Percentiles rank a stretch among this genome's conserved stretches.
phyloP scores from a whole-genome alignment of 768 basidiomycete species.

The Agaricus subrufescens region DNA sequence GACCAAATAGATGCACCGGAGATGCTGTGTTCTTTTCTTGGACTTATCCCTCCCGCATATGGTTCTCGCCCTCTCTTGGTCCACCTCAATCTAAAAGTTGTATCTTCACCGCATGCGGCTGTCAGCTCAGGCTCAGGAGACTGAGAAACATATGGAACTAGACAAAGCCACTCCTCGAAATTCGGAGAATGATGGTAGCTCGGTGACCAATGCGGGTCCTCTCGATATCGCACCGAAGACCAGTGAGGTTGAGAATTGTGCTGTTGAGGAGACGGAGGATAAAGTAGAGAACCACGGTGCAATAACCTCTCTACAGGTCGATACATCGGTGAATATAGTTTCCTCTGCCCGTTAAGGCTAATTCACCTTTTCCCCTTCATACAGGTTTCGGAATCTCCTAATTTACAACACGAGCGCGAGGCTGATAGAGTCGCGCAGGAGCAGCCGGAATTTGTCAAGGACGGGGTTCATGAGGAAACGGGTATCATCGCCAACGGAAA shows the following conservation, averaged over 20 bases:
- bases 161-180: background rate
- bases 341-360: background rate
- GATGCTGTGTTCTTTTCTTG: too few species aligned
- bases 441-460: background rate
- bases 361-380: background rate
- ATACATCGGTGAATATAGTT: conserved; percentile 5
- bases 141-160: background rate
- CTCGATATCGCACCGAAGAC: background rate
- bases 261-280: background rate
- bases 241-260: background rate
- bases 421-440: background rate
- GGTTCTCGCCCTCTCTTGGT: background rate
- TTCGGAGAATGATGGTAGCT: background rate
- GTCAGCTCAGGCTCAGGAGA: background rate
- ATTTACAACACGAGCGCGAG: background rate
- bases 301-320: background rate
- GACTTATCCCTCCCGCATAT: background rate
- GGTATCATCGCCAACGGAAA: background rate
- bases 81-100: background rate
- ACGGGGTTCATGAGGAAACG: too few species aligned
- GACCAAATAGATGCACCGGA: background rate
- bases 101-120: background rate
- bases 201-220: background rate
- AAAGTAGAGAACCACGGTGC: background rate
- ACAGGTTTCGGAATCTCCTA: background rate